Percentiles rank a stretch among this genome's conserved stretches.
These are phyloP conservation scores for Penicillium sumatraense DNA, from an alignment of 2,329 filamentous ascomycete genomes.

Conservation along the genomic window DNA sequence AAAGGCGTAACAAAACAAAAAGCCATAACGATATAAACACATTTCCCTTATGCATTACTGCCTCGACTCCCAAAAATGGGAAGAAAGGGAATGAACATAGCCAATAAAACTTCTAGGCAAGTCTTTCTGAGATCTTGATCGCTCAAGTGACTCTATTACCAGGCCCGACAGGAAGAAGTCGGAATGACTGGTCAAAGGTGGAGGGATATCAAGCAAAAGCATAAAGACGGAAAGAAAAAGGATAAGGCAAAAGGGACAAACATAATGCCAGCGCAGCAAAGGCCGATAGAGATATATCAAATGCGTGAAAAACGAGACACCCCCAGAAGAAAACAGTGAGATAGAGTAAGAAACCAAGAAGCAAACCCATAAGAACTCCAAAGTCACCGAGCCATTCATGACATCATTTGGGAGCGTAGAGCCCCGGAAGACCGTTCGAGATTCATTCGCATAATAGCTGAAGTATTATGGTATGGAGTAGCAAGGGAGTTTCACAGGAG, in stretches of 20 bases:
- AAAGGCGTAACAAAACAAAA: no score
- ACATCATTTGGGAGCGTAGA: conserved; percentile 28
- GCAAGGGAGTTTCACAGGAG: conserved; percentile 34
- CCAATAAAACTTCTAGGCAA: conserved; percentile 22
- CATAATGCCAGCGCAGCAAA: background rate
- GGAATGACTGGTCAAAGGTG: conserved; percentile 16
- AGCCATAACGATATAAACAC: conserved; percentile 10
- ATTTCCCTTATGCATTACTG: conserved; percentile 3
- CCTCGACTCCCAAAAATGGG: conserved; percentile 11
- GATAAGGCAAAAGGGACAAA: conserved; percentile 5
- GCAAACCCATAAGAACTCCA: conserved; percentile 25
- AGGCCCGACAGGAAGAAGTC: conserved; percentile 2
- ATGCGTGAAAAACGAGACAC: background rate
- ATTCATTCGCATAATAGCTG: conserved; percentile 34
- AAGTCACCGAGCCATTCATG: conserved; percentile 28
- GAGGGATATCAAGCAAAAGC: conserved; percentile 28
- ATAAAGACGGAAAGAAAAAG: no score
- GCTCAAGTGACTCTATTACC: conserved; percentile 26
- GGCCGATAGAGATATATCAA: background rate
- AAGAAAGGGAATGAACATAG: conserved; percentile 13
- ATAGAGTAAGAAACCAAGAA: no score
- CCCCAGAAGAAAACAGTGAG: conserved; percentile 2
- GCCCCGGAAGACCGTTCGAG: conserved; percentile 29
- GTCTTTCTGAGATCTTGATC: conserved; percentile 21
- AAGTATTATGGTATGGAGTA: conserved; percentile 29